A percentile compares a stretch with the other conserved stretches of the same genome.
phyloP scores from a whole-genome alignment of 2,329 filamentous ascomycete genomes.

The Corynespora cassiicola region DNA sequence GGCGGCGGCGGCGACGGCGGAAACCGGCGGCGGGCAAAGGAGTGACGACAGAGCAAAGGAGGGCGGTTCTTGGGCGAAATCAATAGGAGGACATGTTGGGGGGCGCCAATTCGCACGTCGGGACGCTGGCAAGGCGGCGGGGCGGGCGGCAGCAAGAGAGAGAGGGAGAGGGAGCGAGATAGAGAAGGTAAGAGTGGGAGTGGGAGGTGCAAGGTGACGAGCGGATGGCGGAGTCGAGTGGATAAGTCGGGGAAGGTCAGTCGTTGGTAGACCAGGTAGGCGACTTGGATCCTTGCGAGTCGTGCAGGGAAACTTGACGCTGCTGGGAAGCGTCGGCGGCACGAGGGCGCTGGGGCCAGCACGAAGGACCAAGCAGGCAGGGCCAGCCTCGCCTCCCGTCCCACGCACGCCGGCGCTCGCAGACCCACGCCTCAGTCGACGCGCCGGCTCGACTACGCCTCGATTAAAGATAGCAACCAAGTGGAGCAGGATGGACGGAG shows the following conservation, averaged over 20 bases:
- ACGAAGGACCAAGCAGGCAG: too few relatives aligned
- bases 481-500: too few relatives aligned
- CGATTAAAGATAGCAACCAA: too few relatives aligned
- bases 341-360: neutral
- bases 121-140: slow-evolving; percentile 1
- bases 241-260: neutral
- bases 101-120: too few relatives aligned
- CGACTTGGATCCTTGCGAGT: too few relatives aligned
- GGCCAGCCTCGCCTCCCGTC: too few relatives aligned
- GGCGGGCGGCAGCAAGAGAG: neutral
- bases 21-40: slow-evolving; percentile 19
- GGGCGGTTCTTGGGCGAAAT: slow-evolving; percentile 1
- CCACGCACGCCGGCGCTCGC: neutral
- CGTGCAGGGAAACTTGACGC: too few relatives aligned
- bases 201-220: too few relatives aligned
- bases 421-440: slow-evolving; percentile 5
- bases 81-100: slow-evolving; percentile 5
- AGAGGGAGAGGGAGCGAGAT: neutral
- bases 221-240: too few relatives aligned
- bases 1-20: too few relatives aligned
- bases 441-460: neutral
- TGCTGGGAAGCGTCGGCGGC: too few relatives aligned
- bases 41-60: slow-evolving; percentile 15
- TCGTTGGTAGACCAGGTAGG: too few relatives aligned
- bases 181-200: slow-evolving; percentile 2